Conservation (phyloP, 2,329 filamentous ascomycete genomes). For the Leptographium lundbergii region DNA sequence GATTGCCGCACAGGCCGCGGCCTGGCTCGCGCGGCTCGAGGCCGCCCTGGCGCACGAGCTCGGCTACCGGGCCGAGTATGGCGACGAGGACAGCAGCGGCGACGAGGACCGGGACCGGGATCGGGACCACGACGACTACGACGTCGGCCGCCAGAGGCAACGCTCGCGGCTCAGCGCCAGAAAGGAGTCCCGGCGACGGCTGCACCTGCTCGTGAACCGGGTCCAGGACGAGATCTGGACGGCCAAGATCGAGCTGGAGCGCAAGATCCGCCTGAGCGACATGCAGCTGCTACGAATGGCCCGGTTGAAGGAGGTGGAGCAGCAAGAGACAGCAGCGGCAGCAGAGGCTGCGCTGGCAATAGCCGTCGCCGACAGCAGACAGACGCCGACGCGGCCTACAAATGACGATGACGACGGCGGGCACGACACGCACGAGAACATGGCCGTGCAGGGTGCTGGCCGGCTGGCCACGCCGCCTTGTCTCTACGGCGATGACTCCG, state of each 20-base stretch:
- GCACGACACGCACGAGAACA: not conserved
- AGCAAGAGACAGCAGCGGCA: not conserved
- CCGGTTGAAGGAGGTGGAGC: not conserved
- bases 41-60: constrained; percentile 7
- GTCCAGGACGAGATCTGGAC: constrained; percentile 8
- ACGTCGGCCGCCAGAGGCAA: not conserved
- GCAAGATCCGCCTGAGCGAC: not conserved
- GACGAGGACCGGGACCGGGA: not conserved
- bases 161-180: not conserved
- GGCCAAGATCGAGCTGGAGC: constrained; percentile 1
- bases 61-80: constrained; percentile 7
- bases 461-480: not conserved
- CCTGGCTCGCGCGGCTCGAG: constrained; percentile 8
- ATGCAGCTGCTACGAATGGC: not conserved
- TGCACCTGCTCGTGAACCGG: constrained; percentile 3
- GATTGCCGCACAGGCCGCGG: not conserved
- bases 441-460: not conserved
- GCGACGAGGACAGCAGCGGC: not conserved
- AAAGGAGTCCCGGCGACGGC: not conserved
- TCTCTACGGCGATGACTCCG: not conserved
- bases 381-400: not conserved
- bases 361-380: not conserved
- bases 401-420: not conserved
- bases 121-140: not conserved
- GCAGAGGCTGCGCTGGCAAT: not conserved